These are phyloP conservation scores for Didymella lethalis DNA, from an alignment of 2,329 filamentous ascomycete genomes.

Conservation along the genomic window DNA sequence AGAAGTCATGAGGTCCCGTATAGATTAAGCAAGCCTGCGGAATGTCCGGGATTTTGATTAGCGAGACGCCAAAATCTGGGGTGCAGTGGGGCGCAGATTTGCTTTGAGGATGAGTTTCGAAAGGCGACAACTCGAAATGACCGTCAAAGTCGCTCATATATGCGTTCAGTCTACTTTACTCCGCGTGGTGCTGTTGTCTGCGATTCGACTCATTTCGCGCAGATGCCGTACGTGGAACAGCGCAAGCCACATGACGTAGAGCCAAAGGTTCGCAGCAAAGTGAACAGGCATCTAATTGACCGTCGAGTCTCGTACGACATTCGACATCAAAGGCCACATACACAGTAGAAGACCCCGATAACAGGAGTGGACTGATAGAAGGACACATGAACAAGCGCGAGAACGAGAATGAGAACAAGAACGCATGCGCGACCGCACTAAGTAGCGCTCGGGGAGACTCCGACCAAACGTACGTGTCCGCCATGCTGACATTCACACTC, in stretches of 20 bases:
- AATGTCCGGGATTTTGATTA: constrained; percentile 5
- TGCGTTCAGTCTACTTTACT: background rate
- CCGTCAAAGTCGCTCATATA: too few species aligned
- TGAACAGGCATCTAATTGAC: background rate
- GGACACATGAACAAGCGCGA: background rate
- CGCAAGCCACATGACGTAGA: background rate
- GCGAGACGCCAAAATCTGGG: constrained; percentile 17
- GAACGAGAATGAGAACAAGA: background rate
- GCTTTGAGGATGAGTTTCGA: background rate
- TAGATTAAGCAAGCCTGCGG: constrained; percentile 13
- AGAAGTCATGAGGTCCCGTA: constrained; percentile 11
- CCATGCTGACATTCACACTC: too few species aligned
- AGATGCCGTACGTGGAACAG: background rate
- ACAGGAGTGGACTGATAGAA: background rate
- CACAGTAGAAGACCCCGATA: background rate
- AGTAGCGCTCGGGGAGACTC: too few species aligned
- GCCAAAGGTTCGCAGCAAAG: too few species aligned
- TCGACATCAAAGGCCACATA: too few species aligned
- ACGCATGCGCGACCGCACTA: background rate
- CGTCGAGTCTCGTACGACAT: background rate
- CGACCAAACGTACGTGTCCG: too few species aligned
- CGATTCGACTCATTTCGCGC: background rate
- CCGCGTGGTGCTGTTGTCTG: background rate
- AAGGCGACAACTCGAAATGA: background rate
- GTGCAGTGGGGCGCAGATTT: constrained; percentile 4